Base-by-base conservation (phyloP, 2,329 filamentous ascomycete species). In the Xylariaceae sp. region DNA sequence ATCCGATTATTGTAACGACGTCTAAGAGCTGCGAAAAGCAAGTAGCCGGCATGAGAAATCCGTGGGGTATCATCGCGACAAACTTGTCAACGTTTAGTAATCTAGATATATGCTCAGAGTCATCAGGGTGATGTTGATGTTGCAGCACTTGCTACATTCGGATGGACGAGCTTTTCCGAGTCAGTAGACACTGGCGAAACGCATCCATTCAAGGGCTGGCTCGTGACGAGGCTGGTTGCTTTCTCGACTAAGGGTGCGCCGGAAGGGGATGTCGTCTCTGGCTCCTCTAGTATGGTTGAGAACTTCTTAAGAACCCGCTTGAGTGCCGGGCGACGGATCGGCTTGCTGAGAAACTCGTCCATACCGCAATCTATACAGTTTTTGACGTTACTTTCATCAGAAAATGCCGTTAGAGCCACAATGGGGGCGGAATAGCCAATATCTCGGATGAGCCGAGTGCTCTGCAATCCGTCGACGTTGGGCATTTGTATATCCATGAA, bases 401-500 rank as follows among this genome's bases (percentile, higher is more conserved):
- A 85, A 65, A 95, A 96, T 2, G 91, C 91, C 8, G 91, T 95
- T 44, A 96, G 74, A 0, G 91, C 91, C 11, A 96, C 90, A 58
- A 96, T 96, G 0, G 91, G 91, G 1, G 88, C 87, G 8, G 81
- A 84, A 71, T 94, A 96, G 1, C 91, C 91, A 75, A 92, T 88
- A 68, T 90, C 77, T 5, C 91, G 83, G 63, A 96, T 96, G 35
- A 95, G 75, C 7, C 86, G 81, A 0, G 91, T 96, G 46, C 87
- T 91, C 68, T 96, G 87, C 29, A 96, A 74, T 1, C 91, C 91
- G 66, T 96, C 91, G 11, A 96, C 80, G 59, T 94, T 95, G 3
- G 91, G 91, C 91, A 96, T 96, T 72, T 89, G 89, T 6, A 96
- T 87, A 65, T 96, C 91, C 91, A 96, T 96, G 67, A 96, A 94